These are phyloP conservation scores for Aspergillus nanangensis DNA, from an alignment of 495 filamentous ascomycete species.

Conservation along the genomic window DNA sequence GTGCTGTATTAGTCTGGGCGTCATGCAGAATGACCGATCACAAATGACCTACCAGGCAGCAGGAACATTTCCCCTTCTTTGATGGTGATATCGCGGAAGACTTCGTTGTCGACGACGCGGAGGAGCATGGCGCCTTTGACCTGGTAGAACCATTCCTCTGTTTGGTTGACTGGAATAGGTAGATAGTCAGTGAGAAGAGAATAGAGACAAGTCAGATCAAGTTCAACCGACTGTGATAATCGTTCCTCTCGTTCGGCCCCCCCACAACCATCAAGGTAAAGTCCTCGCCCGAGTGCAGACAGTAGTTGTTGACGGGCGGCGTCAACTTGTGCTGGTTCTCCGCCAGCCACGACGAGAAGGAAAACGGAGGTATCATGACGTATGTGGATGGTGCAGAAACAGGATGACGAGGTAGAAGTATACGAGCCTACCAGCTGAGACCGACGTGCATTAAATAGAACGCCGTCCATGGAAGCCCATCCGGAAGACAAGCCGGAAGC, in stretches of 20 bases:
- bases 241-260: constrained; percentile 16
- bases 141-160: constrained; percentile 89
- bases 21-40: too few species aligned
- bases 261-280: constrained; percentile 19
- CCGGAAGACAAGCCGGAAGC: constrained; percentile 10
- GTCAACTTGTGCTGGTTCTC: constrained; percentile 76
- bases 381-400: background rate
- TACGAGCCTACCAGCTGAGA: too few species aligned
- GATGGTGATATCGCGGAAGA: constrained; percentile 73
- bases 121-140: constrained; percentile 79
- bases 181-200: background rate
- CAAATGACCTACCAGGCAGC: constrained; percentile 51
- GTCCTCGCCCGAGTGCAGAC: constrained; percentile 59
- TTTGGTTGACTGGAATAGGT: constrained; percentile 81
- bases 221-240: constrained; percentile 15
- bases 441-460: background rate
- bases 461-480: background rate
- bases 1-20: background rate
- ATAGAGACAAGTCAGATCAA: background rate
- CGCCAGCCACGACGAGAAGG: constrained; percentile 50
- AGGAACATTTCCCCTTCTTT: constrained; percentile 85
- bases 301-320: constrained; percentile 84
- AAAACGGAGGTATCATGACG: constrained; percentile 8
- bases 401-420: background rate
- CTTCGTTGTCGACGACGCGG: constrained; percentile 62